phyloP scores from a whole-genome alignment of 2,329 filamentous ascomycete species.

The Fusarium sambucinum region DNA sequence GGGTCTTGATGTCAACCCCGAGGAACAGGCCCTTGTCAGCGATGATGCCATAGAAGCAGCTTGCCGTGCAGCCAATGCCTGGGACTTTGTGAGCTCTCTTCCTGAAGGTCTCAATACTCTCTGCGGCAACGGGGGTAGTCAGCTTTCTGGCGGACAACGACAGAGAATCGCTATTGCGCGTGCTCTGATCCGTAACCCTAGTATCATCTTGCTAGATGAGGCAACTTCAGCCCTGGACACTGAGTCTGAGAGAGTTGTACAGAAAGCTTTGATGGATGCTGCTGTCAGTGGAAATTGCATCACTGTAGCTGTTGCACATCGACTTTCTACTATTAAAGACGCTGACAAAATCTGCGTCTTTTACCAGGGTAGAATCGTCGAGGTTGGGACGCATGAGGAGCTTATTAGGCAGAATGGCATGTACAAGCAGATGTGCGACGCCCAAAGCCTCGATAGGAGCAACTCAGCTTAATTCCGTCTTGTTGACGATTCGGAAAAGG shows the following conservation, averaged over 20 bases:
- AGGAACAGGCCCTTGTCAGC: constrained; percentile 24
- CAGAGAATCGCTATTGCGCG: no score
- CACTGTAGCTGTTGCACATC: constrained; percentile 77
- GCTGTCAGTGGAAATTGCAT: constrained; percentile 73
- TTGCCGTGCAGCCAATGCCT: constrained; percentile 59
- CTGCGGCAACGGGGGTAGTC: constrained; percentile 72
- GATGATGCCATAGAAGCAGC: constrained; percentile 58
- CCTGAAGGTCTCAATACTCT: constrained; percentile 65
- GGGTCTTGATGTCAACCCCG: constrained; percentile 26
- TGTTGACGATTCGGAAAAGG: no score
- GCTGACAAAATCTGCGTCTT: constrained; percentile 73
- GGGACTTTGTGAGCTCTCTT: constrained; percentile 57
- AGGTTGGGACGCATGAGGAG: constrained; percentile 68
- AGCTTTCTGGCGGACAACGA: no score
- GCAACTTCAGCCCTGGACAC: constrained; percentile 45
- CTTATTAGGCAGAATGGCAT: constrained; percentile 60
- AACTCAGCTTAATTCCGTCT: no score
- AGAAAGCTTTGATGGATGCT: constrained; percentile 79
- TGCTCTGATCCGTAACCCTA: no score
- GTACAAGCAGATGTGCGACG: constrained; percentile 64
- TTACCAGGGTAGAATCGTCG: constrained; percentile 65
- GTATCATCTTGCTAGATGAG: constrained; percentile 37
- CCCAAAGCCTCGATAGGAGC: constrained; percentile 49
- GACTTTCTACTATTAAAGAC: constrained; percentile 88
- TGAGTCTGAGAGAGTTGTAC: constrained; percentile 61